phyloP scores from a whole-genome alignment of 441 rosid genomes.

The Kokia cookei region DNA sequence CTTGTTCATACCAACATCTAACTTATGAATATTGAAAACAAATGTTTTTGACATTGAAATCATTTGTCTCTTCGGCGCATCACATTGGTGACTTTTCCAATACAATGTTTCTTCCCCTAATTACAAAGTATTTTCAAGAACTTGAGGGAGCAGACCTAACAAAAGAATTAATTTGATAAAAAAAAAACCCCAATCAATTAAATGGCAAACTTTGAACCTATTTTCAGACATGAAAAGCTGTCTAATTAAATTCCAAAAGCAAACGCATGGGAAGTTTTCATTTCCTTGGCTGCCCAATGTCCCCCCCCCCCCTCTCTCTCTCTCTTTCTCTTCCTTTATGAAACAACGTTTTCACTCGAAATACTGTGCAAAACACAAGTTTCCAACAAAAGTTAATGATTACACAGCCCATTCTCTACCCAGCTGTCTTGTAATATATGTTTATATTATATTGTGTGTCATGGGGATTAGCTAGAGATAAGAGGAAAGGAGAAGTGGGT shows the following conservation, averaged over 20 bases:
- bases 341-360: not conserved
- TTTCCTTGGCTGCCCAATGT: not conserved
- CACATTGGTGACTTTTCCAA: constrained; percentile 3
- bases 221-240: not conserved
- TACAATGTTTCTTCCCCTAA: constrained; percentile 3
- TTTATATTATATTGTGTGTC: not conserved
- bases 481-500: not conserved
- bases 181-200: not conserved
- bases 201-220: not conserved
- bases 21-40: too few species aligned
- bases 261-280: not conserved
- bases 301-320: not conserved
- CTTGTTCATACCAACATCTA: too few species aligned
- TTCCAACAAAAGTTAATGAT: constrained; percentile 9
- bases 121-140: not conserved
- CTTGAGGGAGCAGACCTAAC: constrained; percentile 4
- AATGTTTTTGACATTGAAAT: not conserved
- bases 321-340: not conserved
- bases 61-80: not conserved
- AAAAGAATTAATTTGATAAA: not conserved
- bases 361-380: not conserved
- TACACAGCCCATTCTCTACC: constrained; percentile 4
- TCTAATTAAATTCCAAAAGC: not conserved
- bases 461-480: not conserved
- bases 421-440: constrained; percentile 1